Conservation (phyloP, 495 filamentous ascomycete genomes). For the Thozetella sp. region DNA sequence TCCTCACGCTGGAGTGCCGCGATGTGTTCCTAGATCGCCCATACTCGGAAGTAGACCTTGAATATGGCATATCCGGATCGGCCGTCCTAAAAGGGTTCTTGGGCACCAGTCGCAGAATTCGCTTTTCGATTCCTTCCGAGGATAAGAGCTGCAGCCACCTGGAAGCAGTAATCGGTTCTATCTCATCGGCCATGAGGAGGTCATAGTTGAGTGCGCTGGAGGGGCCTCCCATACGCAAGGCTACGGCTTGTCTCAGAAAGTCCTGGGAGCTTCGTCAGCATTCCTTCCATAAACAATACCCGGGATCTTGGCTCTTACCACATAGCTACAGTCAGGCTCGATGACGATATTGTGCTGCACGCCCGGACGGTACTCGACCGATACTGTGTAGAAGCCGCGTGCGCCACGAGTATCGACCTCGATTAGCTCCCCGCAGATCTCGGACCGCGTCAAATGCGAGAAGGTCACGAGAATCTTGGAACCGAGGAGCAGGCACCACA, state of each 20-base stretch:
- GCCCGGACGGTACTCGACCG: neutral
- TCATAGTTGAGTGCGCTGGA: neutral
- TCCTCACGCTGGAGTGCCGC: neutral
- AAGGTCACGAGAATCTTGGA: neutral
- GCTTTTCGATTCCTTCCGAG: neutral
- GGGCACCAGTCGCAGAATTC: neutral
- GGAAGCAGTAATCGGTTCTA: neutral
- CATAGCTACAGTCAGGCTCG: neutral
- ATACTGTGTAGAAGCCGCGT: neutral
- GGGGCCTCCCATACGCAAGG: neutral
- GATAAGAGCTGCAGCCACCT: conserved; percentile 1
- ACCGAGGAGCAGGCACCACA: neutral
- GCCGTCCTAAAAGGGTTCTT: neutral
- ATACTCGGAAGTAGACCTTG: neutral
- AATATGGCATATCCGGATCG: neutral
- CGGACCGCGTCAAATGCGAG: neutral
- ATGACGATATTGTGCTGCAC: neutral
- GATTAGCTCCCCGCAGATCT: neutral
- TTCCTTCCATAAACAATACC: too few relatives aligned
- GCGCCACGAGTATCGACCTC: neutral
- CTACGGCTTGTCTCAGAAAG: neutral
- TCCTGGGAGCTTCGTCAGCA: too few relatives aligned
- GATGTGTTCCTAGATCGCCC: neutral
- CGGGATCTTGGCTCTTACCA: neutral
- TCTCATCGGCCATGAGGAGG: neutral